These are phyloP conservation scores for Anisogramma anomala DNA, from an alignment of 2,329 filamentous ascomycete genomes.

Conservation along the genomic window DNA sequence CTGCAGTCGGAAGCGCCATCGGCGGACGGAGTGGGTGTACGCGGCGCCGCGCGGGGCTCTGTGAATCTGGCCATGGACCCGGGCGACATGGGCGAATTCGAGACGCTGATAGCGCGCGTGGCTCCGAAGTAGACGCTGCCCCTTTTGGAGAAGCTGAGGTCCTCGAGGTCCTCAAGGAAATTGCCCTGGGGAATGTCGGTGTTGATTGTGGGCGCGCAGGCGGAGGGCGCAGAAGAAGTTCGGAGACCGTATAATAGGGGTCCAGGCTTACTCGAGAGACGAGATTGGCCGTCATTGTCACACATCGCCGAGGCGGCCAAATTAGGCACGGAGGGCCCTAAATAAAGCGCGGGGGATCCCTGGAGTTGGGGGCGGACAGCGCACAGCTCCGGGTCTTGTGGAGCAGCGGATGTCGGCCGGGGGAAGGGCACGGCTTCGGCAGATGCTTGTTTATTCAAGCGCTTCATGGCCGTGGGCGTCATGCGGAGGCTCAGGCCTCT, in stretches of 20 bases:
- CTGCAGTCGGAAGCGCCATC: conserved; percentile 15
- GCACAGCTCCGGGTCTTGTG: background rate
- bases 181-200: conserved; percentile 44
- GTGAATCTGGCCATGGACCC: conserved; percentile 5
- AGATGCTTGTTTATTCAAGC: conserved; percentile 8
- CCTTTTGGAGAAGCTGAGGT: conserved; percentile 49
- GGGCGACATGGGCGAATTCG: conserved; percentile 12
- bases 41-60: conserved; percentile 8
- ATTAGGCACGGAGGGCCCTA: conserved; percentile 7
- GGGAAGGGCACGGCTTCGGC: conserved; percentile 25
- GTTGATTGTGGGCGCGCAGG: conserved; percentile 38
- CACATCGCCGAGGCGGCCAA: conserved; percentile 5
- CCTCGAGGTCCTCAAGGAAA: conserved; percentile 45
- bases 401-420: background rate
- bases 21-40: conserved; percentile 6
- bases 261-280: conserved; percentile 15
- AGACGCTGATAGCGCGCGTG: conserved; percentile 23
- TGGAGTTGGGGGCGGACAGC: conserved; percentile 3
- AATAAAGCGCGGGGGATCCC: conserved; percentile 10
- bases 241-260: conserved; percentile 19
- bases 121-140: conserved; percentile 52
- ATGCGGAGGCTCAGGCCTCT: conserved; percentile 10
- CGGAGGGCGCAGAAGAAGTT: conserved; percentile 20
- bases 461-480: conserved; percentile 10
- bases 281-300: conserved; percentile 13